Evolutionary conservation across 371 early-diverging fungal species (phyloP), one percentile per base, ranked within the genome.

Genomic region (Mucor circinelloides): DNA sequence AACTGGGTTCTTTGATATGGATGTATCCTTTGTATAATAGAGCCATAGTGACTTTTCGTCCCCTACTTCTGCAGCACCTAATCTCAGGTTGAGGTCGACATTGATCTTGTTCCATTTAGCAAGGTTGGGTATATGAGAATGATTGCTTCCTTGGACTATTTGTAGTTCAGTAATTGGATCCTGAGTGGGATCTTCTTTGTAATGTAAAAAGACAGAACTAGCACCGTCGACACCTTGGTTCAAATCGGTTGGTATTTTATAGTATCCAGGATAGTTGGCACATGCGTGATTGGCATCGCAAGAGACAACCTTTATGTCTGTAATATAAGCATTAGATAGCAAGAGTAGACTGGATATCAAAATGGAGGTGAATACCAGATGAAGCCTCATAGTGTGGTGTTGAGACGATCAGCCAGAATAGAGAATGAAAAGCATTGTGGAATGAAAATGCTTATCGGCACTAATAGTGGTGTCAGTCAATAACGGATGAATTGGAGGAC

Each of bases 141-240:
- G 34, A 15, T 71, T 61, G 3, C 27, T 10, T 23, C 57, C 66
- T 31, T 63, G 67, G 17, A 67, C 55, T 3, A 77, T 42, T 21
- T 52, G 10, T 15, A 72, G 10, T 31, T 68, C 76, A 3, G 78
- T 75, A 27, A 76, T 74, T 2, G 80, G 75, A 19, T 61, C 64
- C 6, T 71, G 52, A 1, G 38, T 28, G 1, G 38, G 36, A 64
- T 73, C 74, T 42, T 86, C 72, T 42, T 80, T 80, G 21, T 79
- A 65, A 59, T 86, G 82, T 21, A 86, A 58, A 57, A 73, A 84
- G 0, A 86, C 73, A 31, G 74, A 76, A 17, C 66, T 64, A 15
- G 75, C 75, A 5, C 63, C 65, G 3, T 83, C 74, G 25, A 68
- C 68, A 10, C 74, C 82, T 63, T 69, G 63, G 71, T 84, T 83